Conservation (phyloP, 805 yeast species). For the Hanseniaspora mollemarum region DNA sequence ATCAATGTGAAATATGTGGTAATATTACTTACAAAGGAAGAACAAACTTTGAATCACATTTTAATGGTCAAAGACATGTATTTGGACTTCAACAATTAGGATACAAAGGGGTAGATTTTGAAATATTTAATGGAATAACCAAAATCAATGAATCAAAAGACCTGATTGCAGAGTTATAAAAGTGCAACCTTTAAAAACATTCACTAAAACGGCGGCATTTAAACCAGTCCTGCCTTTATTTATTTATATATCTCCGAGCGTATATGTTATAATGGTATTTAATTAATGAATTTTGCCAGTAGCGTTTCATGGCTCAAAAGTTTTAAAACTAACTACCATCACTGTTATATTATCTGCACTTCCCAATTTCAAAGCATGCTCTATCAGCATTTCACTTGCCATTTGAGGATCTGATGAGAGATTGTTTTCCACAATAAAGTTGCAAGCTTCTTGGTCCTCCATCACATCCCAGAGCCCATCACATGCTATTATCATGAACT, state of each 20-base stretch:
- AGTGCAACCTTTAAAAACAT: too few species aligned
- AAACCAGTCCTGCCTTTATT: neutral
- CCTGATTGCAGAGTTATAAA: slow-evolving; percentile 36
- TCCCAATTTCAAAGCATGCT: slow-evolving; percentile 61
- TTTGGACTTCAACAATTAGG: slow-evolving; percentile 71
- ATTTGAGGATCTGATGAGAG: slow-evolving; percentile 39
- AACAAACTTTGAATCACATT: slow-evolving; percentile 59
- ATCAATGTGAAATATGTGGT: slow-evolving; percentile 80
- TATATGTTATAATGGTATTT: too few species aligned
- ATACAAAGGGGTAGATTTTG: slow-evolving; percentile 37
- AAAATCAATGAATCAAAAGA: slow-evolving; percentile 55
- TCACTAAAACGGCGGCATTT: neutral
- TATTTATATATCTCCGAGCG: neutral
- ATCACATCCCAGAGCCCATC: slow-evolving; percentile 97
- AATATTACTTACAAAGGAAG: slow-evolving; percentile 63
- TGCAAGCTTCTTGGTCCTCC: slow-evolving; percentile 73
- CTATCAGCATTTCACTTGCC: slow-evolving; percentile 59
- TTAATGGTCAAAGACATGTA: slow-evolving; percentile 55
- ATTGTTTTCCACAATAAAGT: slow-evolving; percentile 42
- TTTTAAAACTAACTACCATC: slow-evolving; percentile 53
- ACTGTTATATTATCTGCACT: slow-evolving; percentile 89
- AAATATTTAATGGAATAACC: slow-evolving; percentile 54
- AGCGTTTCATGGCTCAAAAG: slow-evolving; percentile 10
- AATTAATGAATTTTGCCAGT: too few species aligned
- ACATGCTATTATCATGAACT: slow-evolving; percentile 80